Base-by-base conservation (phyloP, 495 filamentous ascomycete genomes). In the Penicillium pancosmium region DNA sequence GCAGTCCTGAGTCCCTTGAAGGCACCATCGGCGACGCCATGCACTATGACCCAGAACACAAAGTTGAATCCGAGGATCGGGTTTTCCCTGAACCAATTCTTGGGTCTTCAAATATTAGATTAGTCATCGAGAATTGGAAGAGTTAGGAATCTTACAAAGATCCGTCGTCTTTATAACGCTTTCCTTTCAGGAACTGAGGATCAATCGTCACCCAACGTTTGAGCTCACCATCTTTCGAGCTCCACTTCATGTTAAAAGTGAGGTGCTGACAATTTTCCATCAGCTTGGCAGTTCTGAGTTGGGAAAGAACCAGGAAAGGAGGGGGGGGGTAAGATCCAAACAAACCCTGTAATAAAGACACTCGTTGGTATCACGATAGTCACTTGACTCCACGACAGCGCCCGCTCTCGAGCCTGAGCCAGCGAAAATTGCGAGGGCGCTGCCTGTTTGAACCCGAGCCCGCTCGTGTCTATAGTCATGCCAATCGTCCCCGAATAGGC, bases 261-360 rank as follows among this genome's bases (percentile, higher is more conserved):
- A 69, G 23, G 52, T 66, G 48, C 61, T 66, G 44, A 10, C 27
- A 35, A 47, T 21, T 25, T 10, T 31, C 25, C 38, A 27, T 59
- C 49, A 65, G 58, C 7, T 23, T 31, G 9, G 19, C 46, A 21
- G 12, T 49, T 2, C 18, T 12, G 19, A 19, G 25, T 23, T 44
- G 19, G 9, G 25, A 23, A 40, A 23, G 31, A 12, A 38, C 18
- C 3, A 16, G 8, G 41, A 19, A 0, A 44, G 3, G 16, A 0
- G 41, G n/a, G 4, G 0, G 16, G 16, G 6, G 16, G 16, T 1
- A 2, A 43, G 40, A 13, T 40, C 25, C 0, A 47, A 23, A 56
- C 46, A 59, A 61, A 70, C 61, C 62, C 33, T 57, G 46, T 70
- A 70, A 51, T 67, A 70, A 41, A 70, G 56, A 46, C 46, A 63